A percentile compares a stretch with the other conserved stretches of the same genome.
Conservation (phyloP, 108 stramenopile species). For the Ochromonas danica region DNA sequence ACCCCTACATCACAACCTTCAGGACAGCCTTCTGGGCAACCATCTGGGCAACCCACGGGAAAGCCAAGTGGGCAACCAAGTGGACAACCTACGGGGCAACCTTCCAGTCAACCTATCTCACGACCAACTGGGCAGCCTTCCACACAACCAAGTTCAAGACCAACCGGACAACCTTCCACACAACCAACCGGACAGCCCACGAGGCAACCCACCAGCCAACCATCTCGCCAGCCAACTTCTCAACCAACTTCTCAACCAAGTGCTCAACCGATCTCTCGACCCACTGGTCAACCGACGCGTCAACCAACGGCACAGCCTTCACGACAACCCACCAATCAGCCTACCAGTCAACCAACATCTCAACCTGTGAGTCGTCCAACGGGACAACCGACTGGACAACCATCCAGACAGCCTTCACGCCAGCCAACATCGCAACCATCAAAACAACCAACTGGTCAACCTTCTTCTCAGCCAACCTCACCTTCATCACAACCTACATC, state of each 20-base stretch:
- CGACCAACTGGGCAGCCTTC: neutral
- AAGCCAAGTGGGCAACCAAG: neutral
- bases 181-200: constrained; percentile 19
- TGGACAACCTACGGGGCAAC: neutral
- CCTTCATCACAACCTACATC: constrained; percentile 20
- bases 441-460: constrained; percentile 29
- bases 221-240: neutral
- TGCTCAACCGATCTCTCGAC: neutral
- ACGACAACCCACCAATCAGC: constrained; percentile 1
- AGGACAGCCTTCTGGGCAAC: neutral
- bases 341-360: constrained; percentile 13
- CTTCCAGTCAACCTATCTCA: constrained; percentile 8
- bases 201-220: neutral
- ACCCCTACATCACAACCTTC: neutral
- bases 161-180: neutral
- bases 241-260: constrained; percentile 32
- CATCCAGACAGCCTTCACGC: constrained; percentile 6
- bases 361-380: constrained; percentile 19
- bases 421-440: constrained; percentile 11
- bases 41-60: neutral
- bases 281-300: neutral
- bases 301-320: constrained; percentile 27
- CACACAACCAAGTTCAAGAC: neutral
- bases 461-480: neutral
- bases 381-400: neutral